A percentile compares a stretch with the other conserved stretches of the same genome.
Conservation (phyloP, 148 eudicot species). For the Selenicereus undatus region DNA sequence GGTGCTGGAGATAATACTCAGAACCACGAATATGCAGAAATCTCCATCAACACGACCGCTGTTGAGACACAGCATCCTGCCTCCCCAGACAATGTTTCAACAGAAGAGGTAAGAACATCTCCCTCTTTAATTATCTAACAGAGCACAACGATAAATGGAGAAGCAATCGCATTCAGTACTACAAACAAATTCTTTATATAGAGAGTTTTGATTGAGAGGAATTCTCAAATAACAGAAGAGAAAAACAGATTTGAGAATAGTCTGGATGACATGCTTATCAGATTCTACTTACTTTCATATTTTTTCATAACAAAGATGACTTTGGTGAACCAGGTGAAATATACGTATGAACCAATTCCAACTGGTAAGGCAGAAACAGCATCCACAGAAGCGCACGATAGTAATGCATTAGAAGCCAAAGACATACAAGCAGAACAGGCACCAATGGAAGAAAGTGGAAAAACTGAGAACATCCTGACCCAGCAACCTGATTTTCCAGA, state of each 20-base stretch:
- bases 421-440: slow-evolving; percentile 12
- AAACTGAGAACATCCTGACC: slow-evolving; percentile 7
- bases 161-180: not conserved
- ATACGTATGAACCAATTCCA: slow-evolving; percentile 17
- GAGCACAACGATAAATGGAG: not conserved
- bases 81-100: too few species aligned
- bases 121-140: not conserved
- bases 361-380: not conserved
- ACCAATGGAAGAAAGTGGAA: not conserved
- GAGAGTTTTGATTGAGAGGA: not conserved
- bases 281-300: slow-evolving; percentile 1
- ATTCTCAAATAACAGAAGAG: not conserved
- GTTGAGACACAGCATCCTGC: too few species aligned
- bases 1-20: too few species aligned
- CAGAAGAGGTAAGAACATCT: too few species aligned
- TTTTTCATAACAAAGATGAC: slow-evolving; percentile 12
- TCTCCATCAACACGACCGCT: not conserved
- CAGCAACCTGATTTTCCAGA: slow-evolving; percentile 3
- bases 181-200: not conserved
- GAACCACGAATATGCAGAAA: too few species aligned
- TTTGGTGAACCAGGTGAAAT: slow-evolving; percentile 5
- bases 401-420: slow-evolving; percentile 13
- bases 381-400: not conserved
- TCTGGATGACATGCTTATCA: not conserved
- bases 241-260: not conserved